Base-by-base conservation (phyloP, 768 basidiomycete species). In the Suillus sp. region DNA sequence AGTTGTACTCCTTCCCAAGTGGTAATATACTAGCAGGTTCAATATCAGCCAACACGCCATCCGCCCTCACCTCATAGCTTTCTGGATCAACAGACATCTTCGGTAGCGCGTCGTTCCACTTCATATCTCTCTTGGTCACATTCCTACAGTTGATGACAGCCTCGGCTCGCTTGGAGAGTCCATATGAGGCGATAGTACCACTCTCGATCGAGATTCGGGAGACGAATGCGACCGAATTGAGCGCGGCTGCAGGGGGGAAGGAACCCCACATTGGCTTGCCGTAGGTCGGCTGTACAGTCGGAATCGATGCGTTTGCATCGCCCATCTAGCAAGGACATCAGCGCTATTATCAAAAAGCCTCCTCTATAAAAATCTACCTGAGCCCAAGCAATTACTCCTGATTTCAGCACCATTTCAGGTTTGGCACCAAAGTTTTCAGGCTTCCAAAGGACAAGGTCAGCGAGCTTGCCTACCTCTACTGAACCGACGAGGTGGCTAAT, bases 381-480 rank as follows among this genome's bases (percentile, higher is more conserved):
- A 2, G 93, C 88, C 86, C 89, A 94, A 13, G 84, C 93, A 68
- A 99, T 96, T 8, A 97, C 88, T 27, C 97, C 97, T 10, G 92
- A 92, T 75, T 99, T 99, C 66, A 99, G 80, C 48, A 99, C 89
- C 90, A 94, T 91, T 73, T 96, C 92, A 0, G 97, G 96, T 70
- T 93, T 91, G 2, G 89, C 80, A 2, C 96, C 97, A 75, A 99
- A 99, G 72, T 91, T 89, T 72, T 93, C 91, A 0, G 95, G 94
- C 76, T 89, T 91, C 97, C 97, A 99, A 0, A 99, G 81, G 0
- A 98, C 96, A 48, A 99, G 84, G 74, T 99, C 97, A 0, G 96
- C 97, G 53, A 99, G 83, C 32, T 85, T 89, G 20, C 93, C 94
- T 3, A 84, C 81, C 1, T 88, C 86, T 64, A 99, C 78, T 60